Base-by-base conservation (phyloP, 2,329 filamentous ascomycete species). In the Eutypella sp. region DNA sequence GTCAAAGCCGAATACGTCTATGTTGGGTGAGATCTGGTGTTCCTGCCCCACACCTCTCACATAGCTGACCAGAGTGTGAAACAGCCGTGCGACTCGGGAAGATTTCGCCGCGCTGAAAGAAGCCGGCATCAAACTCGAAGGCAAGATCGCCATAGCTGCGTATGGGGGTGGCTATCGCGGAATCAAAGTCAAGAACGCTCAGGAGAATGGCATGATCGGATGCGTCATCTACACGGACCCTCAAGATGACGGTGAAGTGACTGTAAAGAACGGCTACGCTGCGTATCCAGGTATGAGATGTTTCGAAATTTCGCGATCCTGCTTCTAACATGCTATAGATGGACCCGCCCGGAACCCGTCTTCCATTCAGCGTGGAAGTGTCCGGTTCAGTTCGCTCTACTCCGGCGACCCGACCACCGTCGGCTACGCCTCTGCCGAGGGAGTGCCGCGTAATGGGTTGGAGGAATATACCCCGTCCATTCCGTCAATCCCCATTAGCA, bases 401-500 rank as follows among this genome's bases (percentile, higher is more conserved):
- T 47, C 45, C 2, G 45, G 45, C 9, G 45, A 47, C 34, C 45
- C 45, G 3, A 31, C 45, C 6, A 47, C 45, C 5, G 45, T 47
- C 19, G 45, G 45, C 18, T 47, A 47, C 20, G 45, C 45, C 9
- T 47, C 45, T 4, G 40, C 41, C 23, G 42, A 47, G 19, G 45
- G 42, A 18, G 45, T 36, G n/a, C 45, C 45, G 5, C 45, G 45
- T 24, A 47, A 47, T 41, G 27, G 42, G n/a, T 22, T 47, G 10
- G 31, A 41, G 33, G 15, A 41, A 25, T 47, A 47, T 27, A 44
- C 31, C 11, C 45, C 45, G 5, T 47, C 45, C 13, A 47, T 47
- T 22, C 45, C 45, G 11, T 47, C 45, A 15, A 29, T 47, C 11
- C 45, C 45, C n/a, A 47, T 47, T 20, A 47, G 45, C 25, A 47